These are phyloP conservation scores for Lentinula aciculospora DNA, from an alignment of 768 basidiomycete species.

Conservation along the genomic window DNA sequence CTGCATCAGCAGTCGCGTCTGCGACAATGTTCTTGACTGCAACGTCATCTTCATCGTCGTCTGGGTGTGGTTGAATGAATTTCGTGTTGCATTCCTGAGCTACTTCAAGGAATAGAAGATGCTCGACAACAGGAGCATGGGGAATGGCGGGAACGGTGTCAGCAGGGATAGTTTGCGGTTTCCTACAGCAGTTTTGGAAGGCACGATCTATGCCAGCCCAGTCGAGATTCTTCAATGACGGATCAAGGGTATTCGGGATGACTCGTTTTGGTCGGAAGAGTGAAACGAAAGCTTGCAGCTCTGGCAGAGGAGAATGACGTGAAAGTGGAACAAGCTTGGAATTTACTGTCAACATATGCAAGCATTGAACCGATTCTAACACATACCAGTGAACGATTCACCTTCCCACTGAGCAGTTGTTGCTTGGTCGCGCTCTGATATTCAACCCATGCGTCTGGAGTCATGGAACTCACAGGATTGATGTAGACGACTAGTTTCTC, in stretches of 20 bases:
- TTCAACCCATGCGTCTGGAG: constrained; percentile 43
- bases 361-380: neutral
- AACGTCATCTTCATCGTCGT: constrained; percentile 35
- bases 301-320: constrained; percentile 85
- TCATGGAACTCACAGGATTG: constrained; percentile 75
- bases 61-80: constrained; percentile 10
- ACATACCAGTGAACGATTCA: constrained; percentile 60
- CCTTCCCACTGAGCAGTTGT: constrained; percentile 33
- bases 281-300: constrained; percentile 73
- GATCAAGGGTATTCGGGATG: constrained; percentile 74
- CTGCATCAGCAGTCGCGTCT: neutral
- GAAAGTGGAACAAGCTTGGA: constrained; percentile 74
- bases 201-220: constrained; percentile 67
- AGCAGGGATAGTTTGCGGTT: constrained; percentile 4
- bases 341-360: neutral
- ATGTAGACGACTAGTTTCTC: constrained; percentile 68
- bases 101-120: neutral
- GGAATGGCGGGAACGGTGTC: constrained; percentile 1
- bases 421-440: constrained; percentile 32
- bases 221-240: constrained; percentile 49
- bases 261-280: constrained; percentile 76
- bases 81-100: neutral
- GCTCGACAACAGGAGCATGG: constrained; percentile 4
- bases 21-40: constrained; percentile 58
- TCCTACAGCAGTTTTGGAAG: constrained; percentile 44